Percentiles rank a stretch among this genome's conserved stretches.
Conservation (phyloP, 306 rosid species). For the Pyrus pyrifolia region DNA sequence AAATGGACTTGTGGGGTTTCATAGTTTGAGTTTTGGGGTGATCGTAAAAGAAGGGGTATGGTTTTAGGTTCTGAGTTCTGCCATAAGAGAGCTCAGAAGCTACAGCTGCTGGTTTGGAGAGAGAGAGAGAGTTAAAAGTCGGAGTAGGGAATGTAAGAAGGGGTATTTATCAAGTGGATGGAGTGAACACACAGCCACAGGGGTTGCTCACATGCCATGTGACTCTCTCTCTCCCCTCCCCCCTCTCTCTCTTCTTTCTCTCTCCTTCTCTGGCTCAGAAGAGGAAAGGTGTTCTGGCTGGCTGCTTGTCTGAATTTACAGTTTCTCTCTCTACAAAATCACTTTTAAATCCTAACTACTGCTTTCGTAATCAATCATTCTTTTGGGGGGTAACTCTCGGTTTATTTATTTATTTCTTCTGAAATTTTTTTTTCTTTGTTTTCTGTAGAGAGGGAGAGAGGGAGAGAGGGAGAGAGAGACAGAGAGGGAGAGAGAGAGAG, state of each 20-base stretch:
- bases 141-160: slow-evolving; percentile 46
- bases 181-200: slow-evolving; percentile 65
- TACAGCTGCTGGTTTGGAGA: not conserved
- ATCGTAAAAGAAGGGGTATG: not conserved
- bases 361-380: slow-evolving; percentile 12
- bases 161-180: slow-evolving; percentile 72
- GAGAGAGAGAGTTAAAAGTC: slow-evolving; percentile 54
- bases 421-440: slow-evolving; percentile 18
- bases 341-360: slow-evolving; percentile 5
- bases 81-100: slow-evolving; percentile 57
- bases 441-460: too few relatives aligned
- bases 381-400: not conserved
- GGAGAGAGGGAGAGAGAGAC: too few relatives aligned
- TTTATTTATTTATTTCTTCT: not conserved
- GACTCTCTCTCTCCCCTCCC: slow-evolving; percentile 23
- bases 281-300: not conserved
- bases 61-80: slow-evolving; percentile 31
- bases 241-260: not conserved
- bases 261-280: not conserved
- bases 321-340: not conserved
- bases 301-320: not conserved
- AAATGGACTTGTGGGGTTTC: slow-evolving; percentile 22
- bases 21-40: not conserved
- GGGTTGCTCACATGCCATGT: slow-evolving; percentile 85
- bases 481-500: too few relatives aligned